These are phyloP conservation scores for Saccharomycopsis capsularis DNA, from an alignment of 805 yeast genomes.

Conservation along the genomic window DNA sequence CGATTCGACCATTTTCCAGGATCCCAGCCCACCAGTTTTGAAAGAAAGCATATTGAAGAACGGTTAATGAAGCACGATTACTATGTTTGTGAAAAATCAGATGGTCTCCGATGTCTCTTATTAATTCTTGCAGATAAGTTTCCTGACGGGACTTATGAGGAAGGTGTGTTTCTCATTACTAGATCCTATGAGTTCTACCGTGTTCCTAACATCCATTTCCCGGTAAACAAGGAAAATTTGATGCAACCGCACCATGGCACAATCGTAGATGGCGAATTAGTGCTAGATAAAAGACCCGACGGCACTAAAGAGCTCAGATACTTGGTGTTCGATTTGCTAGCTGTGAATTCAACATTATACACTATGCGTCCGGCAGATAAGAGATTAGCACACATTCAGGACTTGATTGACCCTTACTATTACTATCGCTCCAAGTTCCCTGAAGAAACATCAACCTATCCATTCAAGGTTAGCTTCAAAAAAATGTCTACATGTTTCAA, in stretches of 20 bases:
- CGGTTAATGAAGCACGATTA: slow-evolving; percentile 68
- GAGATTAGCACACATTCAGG: slow-evolving; percentile 80
- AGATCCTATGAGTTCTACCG: slow-evolving; percentile 81
- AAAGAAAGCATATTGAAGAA: slow-evolving; percentile 59
- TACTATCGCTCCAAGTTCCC: slow-evolving; percentile 64
- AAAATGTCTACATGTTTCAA: slow-evolving; percentile 81
- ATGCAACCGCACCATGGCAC: slow-evolving; percentile 76
- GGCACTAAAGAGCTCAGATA: slow-evolving; percentile 64
- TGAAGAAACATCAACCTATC: slow-evolving; percentile 65
- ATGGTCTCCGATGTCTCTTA: slow-evolving; percentile 83
- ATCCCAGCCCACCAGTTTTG: slow-evolving; percentile 91
- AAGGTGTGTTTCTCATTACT: slow-evolving; percentile 83
- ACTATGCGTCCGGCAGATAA: slow-evolving; percentile 68
- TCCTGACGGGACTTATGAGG: slow-evolving; percentile 65
- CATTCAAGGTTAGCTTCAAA: slow-evolving; percentile 81
- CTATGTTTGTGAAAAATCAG: slow-evolving; percentile 92
- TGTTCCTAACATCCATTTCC: slow-evolving; percentile 82
- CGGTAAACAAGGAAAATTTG: slow-evolving; percentile 42
- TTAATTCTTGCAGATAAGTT: slow-evolving; percentile 44
- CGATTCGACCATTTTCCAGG: slow-evolving; percentile 65
- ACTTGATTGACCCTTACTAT: slow-evolving; percentile 76
- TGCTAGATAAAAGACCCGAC: slow-evolving; percentile 52
- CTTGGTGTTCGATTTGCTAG: slow-evolving; percentile 86
- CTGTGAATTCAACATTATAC: slow-evolving; percentile 68
- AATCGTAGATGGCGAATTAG: slow-evolving; percentile 90